Evolutionary conservation across 176 grass and related monocot species (phyloP).

Genomic region (Ananas comosus): DNA sequence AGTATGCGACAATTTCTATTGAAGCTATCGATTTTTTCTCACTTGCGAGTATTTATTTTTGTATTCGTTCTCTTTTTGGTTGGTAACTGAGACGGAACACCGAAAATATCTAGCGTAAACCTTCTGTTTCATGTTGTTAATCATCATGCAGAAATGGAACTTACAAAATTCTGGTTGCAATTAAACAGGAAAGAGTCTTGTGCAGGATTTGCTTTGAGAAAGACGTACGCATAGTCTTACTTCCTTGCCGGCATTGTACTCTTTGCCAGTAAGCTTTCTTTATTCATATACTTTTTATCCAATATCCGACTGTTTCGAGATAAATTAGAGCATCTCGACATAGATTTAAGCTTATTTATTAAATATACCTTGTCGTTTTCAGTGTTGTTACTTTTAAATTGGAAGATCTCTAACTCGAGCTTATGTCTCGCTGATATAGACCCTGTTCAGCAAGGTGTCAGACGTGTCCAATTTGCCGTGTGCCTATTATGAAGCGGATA

Average conservation of each 20-base stretch:
- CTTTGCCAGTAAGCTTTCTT: slow-evolving; percentile 52
- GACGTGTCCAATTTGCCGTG: slow-evolving; percentile 49
- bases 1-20: neutral
- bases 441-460: slow-evolving; percentile 37
- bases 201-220: slow-evolving; percentile 62
- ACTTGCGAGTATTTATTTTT: no score
- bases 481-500: slow-evolving; percentile 32
- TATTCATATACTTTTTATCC: neutral
- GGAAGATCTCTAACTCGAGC: neutral
- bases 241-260: slow-evolving; percentile 54
- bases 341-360: neutral
- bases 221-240: slow-evolving; percentile 48
- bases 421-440: slow-evolving; percentile 22
- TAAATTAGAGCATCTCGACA: neutral
- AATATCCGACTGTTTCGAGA: neutral
- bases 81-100: no score
- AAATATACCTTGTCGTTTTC: neutral
- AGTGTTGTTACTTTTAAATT: neutral
- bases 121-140: neutral
- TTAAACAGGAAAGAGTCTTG: slow-evolving; percentile 46
- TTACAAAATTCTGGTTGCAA: neutral
- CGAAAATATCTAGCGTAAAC: no score
- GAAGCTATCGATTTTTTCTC: no score
- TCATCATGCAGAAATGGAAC: neutral
- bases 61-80: no score